These are phyloP conservation scores for Tilletia setariae DNA, from an alignment of 1,284 basidiomycete species.

Conservation along the genomic window DNA sequence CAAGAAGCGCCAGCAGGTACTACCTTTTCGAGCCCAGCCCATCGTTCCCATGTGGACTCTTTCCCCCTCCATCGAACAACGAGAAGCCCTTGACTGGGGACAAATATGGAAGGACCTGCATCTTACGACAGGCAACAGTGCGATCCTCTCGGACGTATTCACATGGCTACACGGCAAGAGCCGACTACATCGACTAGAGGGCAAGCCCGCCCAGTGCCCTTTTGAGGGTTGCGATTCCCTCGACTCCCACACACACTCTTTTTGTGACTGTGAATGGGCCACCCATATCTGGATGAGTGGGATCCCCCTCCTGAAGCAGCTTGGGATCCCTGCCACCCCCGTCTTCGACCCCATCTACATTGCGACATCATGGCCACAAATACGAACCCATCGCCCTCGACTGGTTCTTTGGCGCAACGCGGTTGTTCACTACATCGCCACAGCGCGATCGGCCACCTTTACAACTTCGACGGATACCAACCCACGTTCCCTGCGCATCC, in stretches of 20 bases:
- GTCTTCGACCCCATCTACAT: neutral
- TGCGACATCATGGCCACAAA: neutral
- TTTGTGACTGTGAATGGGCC: no score
- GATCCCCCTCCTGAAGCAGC: neutral
- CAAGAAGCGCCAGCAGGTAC: neutral
- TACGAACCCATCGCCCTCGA: neutral
- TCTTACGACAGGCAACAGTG: neutral
- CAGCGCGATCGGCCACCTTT: no score
- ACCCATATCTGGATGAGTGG: neutral
- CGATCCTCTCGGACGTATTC: neutral
- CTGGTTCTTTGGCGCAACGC: neutral
- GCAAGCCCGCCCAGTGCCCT: no score
- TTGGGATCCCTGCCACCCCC: neutral
- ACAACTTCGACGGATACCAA: no score
- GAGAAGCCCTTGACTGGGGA: no score
- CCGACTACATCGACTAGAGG: no score
- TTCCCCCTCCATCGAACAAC: no score
- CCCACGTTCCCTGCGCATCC: no score
- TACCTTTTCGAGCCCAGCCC: neutral
- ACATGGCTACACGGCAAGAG: neutral
- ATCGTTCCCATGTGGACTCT: neutral
- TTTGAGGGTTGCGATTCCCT: no score
- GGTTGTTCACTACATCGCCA: neutral
- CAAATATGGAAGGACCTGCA: neutral
- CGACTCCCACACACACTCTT: no score